A percentile compares a stretch with the other conserved stretches of the same genome.
phyloP scores from a whole-genome alignment of 2,329 filamentous ascomycete species.

The Neonectria faginata region DNA sequence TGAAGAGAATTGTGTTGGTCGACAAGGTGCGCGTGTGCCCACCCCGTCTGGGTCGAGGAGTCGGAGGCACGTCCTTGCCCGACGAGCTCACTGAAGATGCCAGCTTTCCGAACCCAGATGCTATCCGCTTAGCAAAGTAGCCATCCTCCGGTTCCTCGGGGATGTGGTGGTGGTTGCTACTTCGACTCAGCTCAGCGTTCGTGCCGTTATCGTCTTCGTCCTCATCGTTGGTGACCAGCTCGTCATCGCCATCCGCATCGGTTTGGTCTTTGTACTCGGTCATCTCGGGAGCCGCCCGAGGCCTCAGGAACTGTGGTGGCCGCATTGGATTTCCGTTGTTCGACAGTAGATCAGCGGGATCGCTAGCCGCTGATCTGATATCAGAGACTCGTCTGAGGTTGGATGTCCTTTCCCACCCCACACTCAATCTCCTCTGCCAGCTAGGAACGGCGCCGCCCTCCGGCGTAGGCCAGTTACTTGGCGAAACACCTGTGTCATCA shows the following conservation, averaged over 20 bases:
- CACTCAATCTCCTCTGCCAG: slow-evolving; percentile 66
- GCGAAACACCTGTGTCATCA: slow-evolving; percentile 60
- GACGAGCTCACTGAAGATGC: slow-evolving; percentile 51
- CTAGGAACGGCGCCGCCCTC: slow-evolving; percentile 58
- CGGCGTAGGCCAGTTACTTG: slow-evolving; percentile 62
- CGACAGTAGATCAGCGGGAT: slow-evolving; percentile 72
- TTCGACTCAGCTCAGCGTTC: slow-evolving; percentile 53
- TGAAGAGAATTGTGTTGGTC: slow-evolving; percentile 86
- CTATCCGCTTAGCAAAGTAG: slow-evolving; percentile 67
- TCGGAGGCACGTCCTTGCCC: slow-evolving; percentile 45
- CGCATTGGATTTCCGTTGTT: slow-evolving; percentile 57
- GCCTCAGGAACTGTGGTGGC: slow-evolving; percentile 51
- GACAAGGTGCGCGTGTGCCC: slow-evolving; percentile 80
- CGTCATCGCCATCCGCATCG: slow-evolving; percentile 90
- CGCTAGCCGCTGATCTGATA: slow-evolving; percentile 70
- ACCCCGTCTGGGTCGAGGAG: slow-evolving; percentile 53
- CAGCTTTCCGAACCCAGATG: slow-evolving; percentile 54
- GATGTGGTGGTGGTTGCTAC: slow-evolving; percentile 43
- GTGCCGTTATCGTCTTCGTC: slow-evolving; percentile 68
- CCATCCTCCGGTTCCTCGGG: slow-evolving; percentile 58
- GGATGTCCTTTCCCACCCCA: slow-evolving; percentile 61
- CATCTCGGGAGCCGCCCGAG: slow-evolving; percentile 49
- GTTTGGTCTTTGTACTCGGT: slow-evolving; percentile 71
- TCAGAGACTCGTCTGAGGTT: slow-evolving; percentile 65
- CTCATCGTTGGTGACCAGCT: slow-evolving; percentile 85